Percentiles rank a stretch among this genome's conserved stretches.
Conservation (phyloP, 352 stramenopile species). For the Globisporangium rhizosaccharum region DNA sequence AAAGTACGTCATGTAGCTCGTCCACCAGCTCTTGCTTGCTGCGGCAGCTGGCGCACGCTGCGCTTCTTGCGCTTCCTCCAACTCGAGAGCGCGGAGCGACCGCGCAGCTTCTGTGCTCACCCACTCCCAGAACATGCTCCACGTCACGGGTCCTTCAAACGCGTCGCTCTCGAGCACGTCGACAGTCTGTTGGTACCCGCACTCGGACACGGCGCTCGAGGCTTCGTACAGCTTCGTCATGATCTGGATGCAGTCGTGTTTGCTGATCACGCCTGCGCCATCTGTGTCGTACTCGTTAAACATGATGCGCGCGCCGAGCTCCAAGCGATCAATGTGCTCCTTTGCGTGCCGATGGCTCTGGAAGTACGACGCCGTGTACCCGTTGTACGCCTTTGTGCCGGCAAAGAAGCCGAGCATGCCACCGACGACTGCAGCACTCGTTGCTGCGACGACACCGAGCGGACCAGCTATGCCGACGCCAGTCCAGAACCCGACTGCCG, state of each 20-base stretch:
- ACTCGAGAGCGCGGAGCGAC: constrained; percentile 59
- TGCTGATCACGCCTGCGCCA: constrained; percentile 57
- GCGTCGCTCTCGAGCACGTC: constrained; percentile 48
- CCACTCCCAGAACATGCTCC: constrained; percentile 85
- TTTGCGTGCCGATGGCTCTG: constrained; percentile 69
- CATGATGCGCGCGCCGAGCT: constrained; percentile 72
- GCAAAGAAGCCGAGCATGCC: constrained; percentile 81
- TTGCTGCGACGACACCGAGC: constrained; percentile 71
- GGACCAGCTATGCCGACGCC: constrained; percentile 74
- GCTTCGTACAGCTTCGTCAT: constrained; percentile 76
- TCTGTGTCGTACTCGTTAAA: constrained; percentile 80
- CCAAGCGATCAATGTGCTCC: constrained; percentile 80
- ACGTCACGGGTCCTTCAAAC: constrained; percentile 68
- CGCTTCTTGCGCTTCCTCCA: constrained; percentile 44
- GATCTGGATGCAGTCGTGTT: constrained; percentile 62
- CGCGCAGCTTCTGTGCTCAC: constrained; percentile 73
- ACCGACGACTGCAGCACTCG: constrained; percentile 70
- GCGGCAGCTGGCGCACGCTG: constrained; percentile 31
- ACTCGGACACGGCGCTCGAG: constrained; percentile 60
- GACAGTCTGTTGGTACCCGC: constrained; percentile 53
- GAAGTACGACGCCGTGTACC: constrained; percentile 72
- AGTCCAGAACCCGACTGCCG: constrained; percentile 72
- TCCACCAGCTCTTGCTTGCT: constrained; percentile 54
- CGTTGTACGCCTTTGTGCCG: constrained; percentile 71
- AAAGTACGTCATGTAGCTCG: constrained; percentile 47